Base-by-base conservation (phyloP, 495 filamentous ascomycete genomes). In the Neurospora hispaniola region DNA sequence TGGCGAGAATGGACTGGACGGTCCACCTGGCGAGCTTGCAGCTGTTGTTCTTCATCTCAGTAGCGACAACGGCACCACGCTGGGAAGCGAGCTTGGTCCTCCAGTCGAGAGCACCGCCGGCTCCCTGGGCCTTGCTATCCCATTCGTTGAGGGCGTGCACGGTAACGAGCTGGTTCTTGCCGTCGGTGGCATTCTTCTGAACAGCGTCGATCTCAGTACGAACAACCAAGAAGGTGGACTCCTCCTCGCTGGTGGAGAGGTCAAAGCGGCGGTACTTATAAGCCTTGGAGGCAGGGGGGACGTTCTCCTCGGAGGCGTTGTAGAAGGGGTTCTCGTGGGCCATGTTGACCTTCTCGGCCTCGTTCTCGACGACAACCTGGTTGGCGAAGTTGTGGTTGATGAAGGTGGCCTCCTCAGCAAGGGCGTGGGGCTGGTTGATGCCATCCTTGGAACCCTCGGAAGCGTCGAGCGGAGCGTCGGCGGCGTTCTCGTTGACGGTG, bases 41-140 rank as follows among this genome's bases (percentile, higher is more conserved):
- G 79, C 89, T 92, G 87, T 99, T 99, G 88, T 99, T 99, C 90
- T 99, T 99, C 96, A 99, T 99, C 83, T 96, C 96, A n/a, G 96
- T 99, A 23, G 96, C 96, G 18, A 99, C 91, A 41, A 98, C 94
- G 39, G 96, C 96, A 86, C 96, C 96, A 73, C 96, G 90, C 85
- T 97, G 94, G 74, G 91, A 92, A 71, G 90, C 90, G 69, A 99
- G 89, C 88, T 98, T 99, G 73, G 89, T 89, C 79, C 95, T 89
- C 96, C 96, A 99, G 87, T 99, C 94, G 39, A 98, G 86, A 54
- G 96, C 96, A 72, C 93, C 93, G 74, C 96, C 95, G 75, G 92
- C 92, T 71, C 96, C 96, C 78, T 96, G 95, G 11, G 96, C 96
- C 85, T 97, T 97, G 88, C 87, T 92, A 84, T 99, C 96, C 81